Evolutionary conservation across 192 early-diverging fungal genomes (phyloP).

Genomic region (Coemansia pectinata): DNA sequence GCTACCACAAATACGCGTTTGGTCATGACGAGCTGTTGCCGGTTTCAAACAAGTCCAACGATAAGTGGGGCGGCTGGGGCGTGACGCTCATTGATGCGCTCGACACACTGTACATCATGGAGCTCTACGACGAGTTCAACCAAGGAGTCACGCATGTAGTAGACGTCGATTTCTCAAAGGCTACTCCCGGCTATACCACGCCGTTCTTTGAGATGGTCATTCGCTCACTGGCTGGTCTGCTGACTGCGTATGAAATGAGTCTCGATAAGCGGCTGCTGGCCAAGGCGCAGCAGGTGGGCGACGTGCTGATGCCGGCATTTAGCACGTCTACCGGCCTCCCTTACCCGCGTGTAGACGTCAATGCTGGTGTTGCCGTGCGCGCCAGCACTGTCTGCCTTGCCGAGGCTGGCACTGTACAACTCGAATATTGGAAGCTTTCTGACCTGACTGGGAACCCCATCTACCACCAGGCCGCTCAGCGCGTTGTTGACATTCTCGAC

Average conservation of each 20-base stretch:
- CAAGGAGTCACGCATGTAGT: conserved; percentile 68
- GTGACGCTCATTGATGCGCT: conserved; percentile 82
- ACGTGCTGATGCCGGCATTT: conserved; percentile 72
- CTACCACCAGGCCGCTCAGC: conserved; percentile 63
- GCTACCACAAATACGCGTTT: conserved; percentile 49
- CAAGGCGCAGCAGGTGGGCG: conserved; percentile 71
- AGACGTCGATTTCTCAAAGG: conserved; percentile 59
- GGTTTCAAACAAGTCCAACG: conserved; percentile 40
- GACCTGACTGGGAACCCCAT: conserved; percentile 71
- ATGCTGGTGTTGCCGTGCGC: conserved; percentile 21
- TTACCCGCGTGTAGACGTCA: conserved; percentile 62
- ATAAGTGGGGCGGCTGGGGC: conserved; percentile 56
- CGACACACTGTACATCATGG: conserved; percentile 88
- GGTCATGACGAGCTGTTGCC: conserved; percentile 54
- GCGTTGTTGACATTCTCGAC: conserved; percentile 59
- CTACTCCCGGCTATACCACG: conserved; percentile 45
- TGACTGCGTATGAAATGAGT: conserved; percentile 84
- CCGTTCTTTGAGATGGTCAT: conserved; percentile 87
- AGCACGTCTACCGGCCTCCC: conserved; percentile 74
- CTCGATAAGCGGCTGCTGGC: conserved; percentile 65
- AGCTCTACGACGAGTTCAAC: conserved; percentile 74
- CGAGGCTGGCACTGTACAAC: conserved; percentile 74
- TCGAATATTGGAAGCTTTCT: conserved; percentile 83
- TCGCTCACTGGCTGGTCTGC: conserved; percentile 76
- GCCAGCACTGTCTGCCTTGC: conserved; percentile 53